Percentiles rank a stretch among this genome's conserved stretches.
Evolutionary conservation across 2,329 filamentous ascomycete genomes (phyloP).

Genomic region (Nigrospora sphaerica): DNA sequence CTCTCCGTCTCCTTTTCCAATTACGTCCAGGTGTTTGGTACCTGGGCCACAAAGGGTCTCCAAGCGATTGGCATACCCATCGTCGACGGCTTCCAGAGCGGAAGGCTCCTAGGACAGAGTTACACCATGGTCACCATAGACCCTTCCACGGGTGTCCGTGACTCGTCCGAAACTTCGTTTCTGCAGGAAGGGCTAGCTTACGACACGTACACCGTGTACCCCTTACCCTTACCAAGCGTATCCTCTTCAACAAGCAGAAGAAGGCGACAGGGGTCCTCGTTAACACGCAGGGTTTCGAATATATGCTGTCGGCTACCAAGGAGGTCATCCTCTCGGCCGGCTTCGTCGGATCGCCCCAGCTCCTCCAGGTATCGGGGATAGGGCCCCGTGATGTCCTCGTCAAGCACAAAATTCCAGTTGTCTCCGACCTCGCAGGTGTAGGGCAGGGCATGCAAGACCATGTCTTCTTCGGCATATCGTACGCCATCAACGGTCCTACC

Average conservation of each 20-base stretch:
- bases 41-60: constrained; percentile 30
- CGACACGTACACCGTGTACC: constrained; percentile 7
- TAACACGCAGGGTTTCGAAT: constrained; percentile 9
- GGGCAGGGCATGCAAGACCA: constrained; percentile 26
- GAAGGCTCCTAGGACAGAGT: constrained; percentile 29
- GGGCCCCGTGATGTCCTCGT: constrained; percentile 19
- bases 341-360: constrained; percentile 56
- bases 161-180: constrained; percentile 1
- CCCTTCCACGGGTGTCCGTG: constrained; percentile 9
- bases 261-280: constrained; percentile 21
- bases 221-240: constrained; percentile 32
- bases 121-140: constrained; percentile 23
- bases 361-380: constrained; percentile 20
- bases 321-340: constrained; percentile 62
- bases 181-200: not conserved
- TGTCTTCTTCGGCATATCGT: constrained; percentile 22
- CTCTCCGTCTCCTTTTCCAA: constrained; percentile 34
- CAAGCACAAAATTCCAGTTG: constrained; percentile 14
- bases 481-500: constrained; percentile 57
- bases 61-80: constrained; percentile 30
- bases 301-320: constrained; percentile 32
- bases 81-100: constrained; percentile 30
- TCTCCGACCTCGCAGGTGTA: constrained; percentile 23
- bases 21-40: constrained; percentile 28
- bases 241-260: constrained; percentile 33